Base-by-base conservation (phyloP, 139 green algal species). In the Chlorella sp. region DNA sequence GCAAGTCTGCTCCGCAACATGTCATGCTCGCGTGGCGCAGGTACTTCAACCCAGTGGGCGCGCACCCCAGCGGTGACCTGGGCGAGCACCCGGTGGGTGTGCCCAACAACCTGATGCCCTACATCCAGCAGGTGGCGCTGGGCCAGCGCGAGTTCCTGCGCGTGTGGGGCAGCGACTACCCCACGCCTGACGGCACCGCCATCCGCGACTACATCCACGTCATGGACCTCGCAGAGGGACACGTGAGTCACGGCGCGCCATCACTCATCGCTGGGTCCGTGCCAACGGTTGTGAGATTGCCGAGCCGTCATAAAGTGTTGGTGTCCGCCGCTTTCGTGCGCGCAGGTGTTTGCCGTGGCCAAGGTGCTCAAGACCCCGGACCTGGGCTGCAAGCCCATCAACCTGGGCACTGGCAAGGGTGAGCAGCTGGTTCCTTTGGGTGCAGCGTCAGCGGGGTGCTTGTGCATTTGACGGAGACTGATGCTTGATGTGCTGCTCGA, bases 41-140 rank as follows among this genome's bases (percentile, higher is more conserved):
- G 4, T 90, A 90, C 74, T 97, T 97, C 89, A 97, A 98, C 83
- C 94, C 94, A 20, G 88, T 98, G 3, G 90, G 88, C 10, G 90
- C 88, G 0, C 91, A 96, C 81, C 90, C 92, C 31, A 91, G 82
- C 26, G 93, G 95, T 3, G 72, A 82, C 29, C 93, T 98, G 63
- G 95, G 95, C 2, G 95, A 99, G 85, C 91, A 98, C 83, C 95
- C 95, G 31, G 86, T 94, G 30, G 94, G 92, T 72, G 91, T 98
- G 70, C 94, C 96, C 66, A 97, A 98, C 89, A 99, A 99, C 89
- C 86, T 99, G 42, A 98, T 99, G 96, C 96, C 96, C 10, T 99
- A 95, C 85, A 87, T 99, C 32, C 94, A 98, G 76, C 91, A 97
- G 85, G 95, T 99, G 24, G 96, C 93, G 1, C 85, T 97, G 33